These are phyloP conservation scores for Westerdykella aurantiaca DNA, from an alignment of 2,329 filamentous ascomycete species.

Conservation along the genomic window DNA sequence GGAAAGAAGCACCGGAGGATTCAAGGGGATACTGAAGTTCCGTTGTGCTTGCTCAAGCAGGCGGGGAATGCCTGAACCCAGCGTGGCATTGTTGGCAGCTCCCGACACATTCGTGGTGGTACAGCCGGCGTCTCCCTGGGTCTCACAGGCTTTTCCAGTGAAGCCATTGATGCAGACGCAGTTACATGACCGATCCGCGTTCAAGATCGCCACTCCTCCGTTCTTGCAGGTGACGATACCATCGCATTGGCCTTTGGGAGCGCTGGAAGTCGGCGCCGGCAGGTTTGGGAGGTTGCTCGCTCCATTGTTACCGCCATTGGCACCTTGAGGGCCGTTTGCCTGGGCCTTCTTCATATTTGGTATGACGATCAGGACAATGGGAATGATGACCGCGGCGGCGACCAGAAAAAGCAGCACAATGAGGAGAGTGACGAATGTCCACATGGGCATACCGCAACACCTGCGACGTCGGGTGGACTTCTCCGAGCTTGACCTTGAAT, in stretches of 20 bases:
- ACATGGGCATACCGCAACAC: slow-evolving; percentile 79
- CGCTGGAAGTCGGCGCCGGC: slow-evolving; percentile 7
- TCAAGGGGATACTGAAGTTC: slow-evolving; percentile 73
- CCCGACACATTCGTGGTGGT: slow-evolving; percentile 45
- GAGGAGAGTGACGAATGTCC: slow-evolving; percentile 64
- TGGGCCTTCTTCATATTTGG: slow-evolving; percentile 43
- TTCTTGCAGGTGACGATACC: slow-evolving; percentile 64
- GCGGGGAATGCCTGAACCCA: slow-evolving; percentile 72
- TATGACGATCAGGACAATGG: slow-evolving; percentile 58
- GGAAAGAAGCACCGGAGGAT: slow-evolving; percentile 62
- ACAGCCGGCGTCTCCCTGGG: slow-evolving; percentile 49
- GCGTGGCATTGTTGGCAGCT: slow-evolving; percentile 55
- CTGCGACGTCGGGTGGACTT: slow-evolving; percentile 47
- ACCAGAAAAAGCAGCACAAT: slow-evolving; percentile 66
- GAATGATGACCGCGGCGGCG: slow-evolving; percentile 76
- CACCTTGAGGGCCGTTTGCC: slow-evolving; percentile 11
- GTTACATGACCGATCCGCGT: slow-evolving; percentile 59
- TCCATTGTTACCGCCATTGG: slow-evolving; percentile 8
- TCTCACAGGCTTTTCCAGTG: slow-evolving; percentile 57
- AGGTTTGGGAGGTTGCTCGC: slow-evolving; percentile 1
- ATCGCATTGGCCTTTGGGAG: slow-evolving; percentile 47
- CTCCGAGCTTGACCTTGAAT: slow-evolving; percentile 16
- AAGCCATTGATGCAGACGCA: slow-evolving; percentile 90
- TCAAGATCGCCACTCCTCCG: slow-evolving; percentile 69
- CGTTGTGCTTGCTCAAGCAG: slow-evolving; percentile 59